Conservation (phyloP, 2,329 filamentous ascomycete genomes). For the Lecanoromycetidae sp. region DNA sequence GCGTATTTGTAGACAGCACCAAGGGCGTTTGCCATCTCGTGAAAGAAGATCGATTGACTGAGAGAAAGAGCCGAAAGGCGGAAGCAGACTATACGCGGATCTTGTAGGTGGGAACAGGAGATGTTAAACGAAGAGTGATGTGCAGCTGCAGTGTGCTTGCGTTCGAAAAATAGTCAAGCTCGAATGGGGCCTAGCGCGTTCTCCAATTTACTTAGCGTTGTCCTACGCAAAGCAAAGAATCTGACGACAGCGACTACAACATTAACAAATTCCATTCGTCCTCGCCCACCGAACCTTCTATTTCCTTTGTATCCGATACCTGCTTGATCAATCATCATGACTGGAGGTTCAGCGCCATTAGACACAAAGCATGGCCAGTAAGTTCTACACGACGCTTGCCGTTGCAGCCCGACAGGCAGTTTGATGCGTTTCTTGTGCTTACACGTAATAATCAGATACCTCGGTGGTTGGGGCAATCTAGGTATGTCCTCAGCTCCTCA, state of each 20-base stretch:
- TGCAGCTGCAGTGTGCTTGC: not conserved
- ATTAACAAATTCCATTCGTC: too few relatives aligned
- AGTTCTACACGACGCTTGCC: constrained; percentile 20
- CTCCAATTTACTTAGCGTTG: not conserved
- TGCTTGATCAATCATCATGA: constrained; percentile 8
- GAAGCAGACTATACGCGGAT: too few relatives aligned
- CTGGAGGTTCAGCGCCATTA: constrained; percentile 17
- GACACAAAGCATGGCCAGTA: constrained; percentile 23
- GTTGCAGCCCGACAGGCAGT: too few relatives aligned
- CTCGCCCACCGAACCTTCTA: not conserved
- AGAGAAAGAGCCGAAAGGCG: not conserved
- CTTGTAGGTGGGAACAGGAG: not conserved
- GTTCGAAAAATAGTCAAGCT: constrained; percentile 3
- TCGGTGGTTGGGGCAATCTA: constrained; percentile 63
- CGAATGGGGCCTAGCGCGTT: not conserved
- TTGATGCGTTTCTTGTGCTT: too few relatives aligned
- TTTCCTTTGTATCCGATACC: not conserved
- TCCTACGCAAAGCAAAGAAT: constrained; percentile 1
- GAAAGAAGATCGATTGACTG: constrained; percentile 4
- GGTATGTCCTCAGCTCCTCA: constrained; percentile 45
- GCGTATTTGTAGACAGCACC: constrained; percentile 54
- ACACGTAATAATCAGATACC: constrained; percentile 41
- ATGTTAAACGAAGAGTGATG: too few relatives aligned
- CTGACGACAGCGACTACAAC: too few relatives aligned
- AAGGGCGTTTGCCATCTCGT: constrained; percentile 41